These are phyloP conservation scores for Pleurotus salmoneostramineus DNA, from an alignment of 768 basidiomycete species.

Conservation along the genomic window DNA sequence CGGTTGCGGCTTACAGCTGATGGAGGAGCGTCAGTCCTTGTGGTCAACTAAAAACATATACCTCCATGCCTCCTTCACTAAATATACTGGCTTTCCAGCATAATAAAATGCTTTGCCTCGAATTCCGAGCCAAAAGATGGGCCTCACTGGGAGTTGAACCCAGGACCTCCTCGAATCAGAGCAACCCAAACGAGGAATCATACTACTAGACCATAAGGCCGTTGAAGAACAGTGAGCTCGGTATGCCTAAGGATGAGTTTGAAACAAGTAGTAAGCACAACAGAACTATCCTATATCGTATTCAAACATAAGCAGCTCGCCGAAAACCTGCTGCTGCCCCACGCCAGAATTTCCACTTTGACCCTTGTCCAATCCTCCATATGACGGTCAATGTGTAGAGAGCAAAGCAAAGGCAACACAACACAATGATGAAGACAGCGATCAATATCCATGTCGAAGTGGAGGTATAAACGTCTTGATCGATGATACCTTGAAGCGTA, in stretches of 20 bases:
- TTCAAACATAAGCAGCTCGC: too few species aligned
- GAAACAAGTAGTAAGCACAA: neutral
- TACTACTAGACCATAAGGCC: slow-evolving; percentile 10
- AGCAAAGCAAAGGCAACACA: slow-evolving; percentile 31
- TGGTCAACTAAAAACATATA: slow-evolving; percentile 17
- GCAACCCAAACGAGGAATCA: slow-evolving; percentile 8
- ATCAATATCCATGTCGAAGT: slow-evolving; percentile 37
- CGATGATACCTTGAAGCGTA: slow-evolving; percentile 30
- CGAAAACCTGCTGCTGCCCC: too few species aligned
- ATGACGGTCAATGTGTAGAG: slow-evolving; percentile 47
- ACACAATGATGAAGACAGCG: slow-evolving; percentile 34
- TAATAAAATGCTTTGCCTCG: neutral
- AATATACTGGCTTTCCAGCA: neutral
- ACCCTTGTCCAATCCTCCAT: slow-evolving; percentile 32
- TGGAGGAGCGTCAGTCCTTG: slow-evolving; percentile 60
- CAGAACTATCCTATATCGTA: too few species aligned
- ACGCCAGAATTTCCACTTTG: neutral
- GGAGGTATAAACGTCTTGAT: slow-evolving; percentile 15
- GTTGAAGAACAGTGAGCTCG: neutral
- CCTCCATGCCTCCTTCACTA: slow-evolving; percentile 5
- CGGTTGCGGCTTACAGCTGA: slow-evolving; percentile 58
- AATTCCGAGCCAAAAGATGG: neutral
- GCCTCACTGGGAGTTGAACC: slow-evolving; percentile 9
- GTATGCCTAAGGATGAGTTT: neutral
- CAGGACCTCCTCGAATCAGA: slow-evolving; percentile 7